Evolutionary conservation across 2,329 filamentous ascomycete species (phyloP).

Genomic region (Colletotrichum sp.): DNA sequence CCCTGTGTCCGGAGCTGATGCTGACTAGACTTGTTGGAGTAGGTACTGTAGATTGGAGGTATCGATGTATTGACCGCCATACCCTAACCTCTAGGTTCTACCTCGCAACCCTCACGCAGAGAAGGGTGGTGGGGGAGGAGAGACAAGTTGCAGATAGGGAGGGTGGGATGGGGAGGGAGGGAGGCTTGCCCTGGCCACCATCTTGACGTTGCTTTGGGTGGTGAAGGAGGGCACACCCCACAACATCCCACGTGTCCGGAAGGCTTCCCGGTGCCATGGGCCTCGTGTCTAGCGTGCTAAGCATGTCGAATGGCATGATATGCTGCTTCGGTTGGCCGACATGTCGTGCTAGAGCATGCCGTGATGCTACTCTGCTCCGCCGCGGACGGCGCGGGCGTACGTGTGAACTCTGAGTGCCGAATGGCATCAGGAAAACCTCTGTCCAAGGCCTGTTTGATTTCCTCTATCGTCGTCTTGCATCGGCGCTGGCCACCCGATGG

Average conservation of each 20-base stretch:
- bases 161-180: background rate
- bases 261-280: constrained; percentile 7
- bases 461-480: background rate
- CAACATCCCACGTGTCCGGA: constrained; percentile 18
- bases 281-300: background rate
- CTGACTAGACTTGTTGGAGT: background rate
- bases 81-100: background rate
- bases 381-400: background rate
- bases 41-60: background rate
- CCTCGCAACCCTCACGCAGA: background rate
- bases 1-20: background rate
- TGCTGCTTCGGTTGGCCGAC: constrained; percentile 7
- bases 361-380: background rate
- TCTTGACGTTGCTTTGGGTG: background rate
- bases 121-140: background rate
- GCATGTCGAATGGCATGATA: background rate
- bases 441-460: background rate
- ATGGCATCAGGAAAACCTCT: background rate
- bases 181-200: background rate
- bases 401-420: background rate
- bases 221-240: constrained; percentile 10
- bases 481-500: constrained; percentile 1
- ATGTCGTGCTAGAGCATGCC: background rate
- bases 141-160: background rate
- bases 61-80: background rate